Percentiles rank a stretch among this genome's conserved stretches.
Evolutionary conservation across 768 basidiomycete genomes (phyloP).

Genomic region (Lentinula sp.): DNA sequence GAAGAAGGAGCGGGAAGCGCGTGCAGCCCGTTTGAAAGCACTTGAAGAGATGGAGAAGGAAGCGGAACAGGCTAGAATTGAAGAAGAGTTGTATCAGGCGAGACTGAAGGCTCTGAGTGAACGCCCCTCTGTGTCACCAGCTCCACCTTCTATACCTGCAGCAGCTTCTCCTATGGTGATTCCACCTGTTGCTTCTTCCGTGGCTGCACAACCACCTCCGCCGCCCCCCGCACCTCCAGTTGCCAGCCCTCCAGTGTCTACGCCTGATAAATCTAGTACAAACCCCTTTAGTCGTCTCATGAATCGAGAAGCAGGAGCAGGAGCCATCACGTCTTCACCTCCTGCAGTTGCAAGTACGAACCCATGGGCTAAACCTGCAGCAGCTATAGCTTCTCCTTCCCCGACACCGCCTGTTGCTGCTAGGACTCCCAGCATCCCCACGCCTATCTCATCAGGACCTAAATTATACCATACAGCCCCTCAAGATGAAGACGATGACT

Average conservation of each 20-base stretch:
- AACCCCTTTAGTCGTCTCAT: slow-evolving; percentile 79
- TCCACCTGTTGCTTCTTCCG: slow-evolving; percentile 20
- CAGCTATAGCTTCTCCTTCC: slow-evolving; percentile 27
- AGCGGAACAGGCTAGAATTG: slow-evolving; percentile 24
- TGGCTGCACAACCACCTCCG: slow-evolving; percentile 16
- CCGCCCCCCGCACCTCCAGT: slow-evolving; percentile 31
- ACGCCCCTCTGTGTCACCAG: slow-evolving; percentile 22
- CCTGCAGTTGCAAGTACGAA: slow-evolving; percentile 49
- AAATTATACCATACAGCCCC: slow-evolving; percentile 57
- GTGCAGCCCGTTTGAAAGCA: slow-evolving; percentile 60
- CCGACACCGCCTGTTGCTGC: slow-evolving; percentile 29
- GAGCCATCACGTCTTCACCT: slow-evolving; percentile 24
- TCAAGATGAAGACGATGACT: slow-evolving; percentile 59
- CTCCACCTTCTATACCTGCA: slow-evolving; percentile 19
- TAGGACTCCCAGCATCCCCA: slow-evolving; percentile 35
- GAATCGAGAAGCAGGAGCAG: slow-evolving; percentile 35
- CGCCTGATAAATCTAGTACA: slow-evolving; percentile 49
- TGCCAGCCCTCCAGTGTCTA: slow-evolving; percentile 17
- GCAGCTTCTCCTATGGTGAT: slow-evolving; percentile 18
- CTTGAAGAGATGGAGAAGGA: slow-evolving; percentile 50
- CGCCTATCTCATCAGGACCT: slow-evolving; percentile 33
- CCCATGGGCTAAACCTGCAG: slow-evolving; percentile 49
- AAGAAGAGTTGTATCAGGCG: slow-evolving; percentile 33
- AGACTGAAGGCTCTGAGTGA: slow-evolving; percentile 33
- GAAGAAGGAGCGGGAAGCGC: slow-evolving; percentile 69